A percentile compares a stretch with the other conserved stretches of the same genome.
These are phyloP conservation scores for Desmodesmus armatus DNA, from an alignment of 139 green algal genomes.

Conservation along the genomic window DNA sequence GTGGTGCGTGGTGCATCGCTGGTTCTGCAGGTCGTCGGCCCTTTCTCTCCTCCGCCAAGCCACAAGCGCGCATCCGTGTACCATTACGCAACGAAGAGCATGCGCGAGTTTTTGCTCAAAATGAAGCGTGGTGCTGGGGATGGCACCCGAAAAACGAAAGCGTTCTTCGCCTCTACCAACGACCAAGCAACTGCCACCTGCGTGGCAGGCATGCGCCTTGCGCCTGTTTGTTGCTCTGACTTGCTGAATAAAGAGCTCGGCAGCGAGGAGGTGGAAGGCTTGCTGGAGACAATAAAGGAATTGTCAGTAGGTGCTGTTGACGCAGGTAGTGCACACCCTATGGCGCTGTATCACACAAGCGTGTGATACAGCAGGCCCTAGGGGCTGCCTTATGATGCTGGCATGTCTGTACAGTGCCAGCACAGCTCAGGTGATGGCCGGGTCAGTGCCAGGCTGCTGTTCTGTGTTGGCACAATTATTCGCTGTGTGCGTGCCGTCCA, in stretches of 20 bases:
- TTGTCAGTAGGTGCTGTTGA: no score
- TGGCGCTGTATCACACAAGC: no score
- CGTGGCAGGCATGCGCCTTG: constrained; percentile 11
- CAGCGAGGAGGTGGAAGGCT: neutral
- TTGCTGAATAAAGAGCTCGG: constrained; percentile 20
- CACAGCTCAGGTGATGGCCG: no score
- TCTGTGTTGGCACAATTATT: no score
- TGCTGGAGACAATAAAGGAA: neutral
- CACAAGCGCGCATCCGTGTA: constrained; percentile 49
- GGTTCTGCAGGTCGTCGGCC: no score
- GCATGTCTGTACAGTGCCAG: no score
- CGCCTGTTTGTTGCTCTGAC: constrained; percentile 36
- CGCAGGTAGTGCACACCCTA: no score
- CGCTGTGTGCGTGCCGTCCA: no score
- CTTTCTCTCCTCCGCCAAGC: neutral
- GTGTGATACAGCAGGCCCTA: no score
- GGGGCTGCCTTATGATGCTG: no score
- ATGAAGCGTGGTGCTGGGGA: constrained; percentile 44
- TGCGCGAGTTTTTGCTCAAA: constrained; percentile 49
- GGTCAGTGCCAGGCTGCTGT: no score
- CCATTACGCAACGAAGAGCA: constrained; percentile 55
- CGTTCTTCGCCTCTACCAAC: constrained; percentile 42
- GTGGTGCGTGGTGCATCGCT: no score
- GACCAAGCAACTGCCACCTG: constrained; percentile 27
- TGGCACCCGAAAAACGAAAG: constrained; percentile 40